Percentiles rank a stretch among this genome's conserved stretches.
Evolutionary conservation across 192 early-diverging fungal genomes (phyloP).

Genomic region (Coemansia umbellata): DNA sequence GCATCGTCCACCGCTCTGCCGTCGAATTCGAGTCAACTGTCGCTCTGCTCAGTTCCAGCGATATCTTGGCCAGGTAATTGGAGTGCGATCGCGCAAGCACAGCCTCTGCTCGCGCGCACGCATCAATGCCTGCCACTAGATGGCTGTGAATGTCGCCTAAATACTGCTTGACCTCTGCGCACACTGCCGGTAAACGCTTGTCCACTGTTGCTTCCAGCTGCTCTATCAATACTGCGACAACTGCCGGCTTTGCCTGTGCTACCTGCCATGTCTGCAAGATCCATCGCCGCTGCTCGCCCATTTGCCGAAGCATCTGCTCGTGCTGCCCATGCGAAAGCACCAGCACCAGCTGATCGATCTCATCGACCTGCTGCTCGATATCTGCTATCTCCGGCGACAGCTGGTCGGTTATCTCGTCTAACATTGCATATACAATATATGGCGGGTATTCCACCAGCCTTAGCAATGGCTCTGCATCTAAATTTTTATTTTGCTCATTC

Average conservation of each 20-base stretch:
- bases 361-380: constrained; percentile 92
- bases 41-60: constrained; percentile 60
- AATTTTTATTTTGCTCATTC: neutral
- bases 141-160: constrained; percentile 48
- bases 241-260: constrained; percentile 65
- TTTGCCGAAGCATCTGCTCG: constrained; percentile 65
- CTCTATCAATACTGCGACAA: constrained; percentile 58
- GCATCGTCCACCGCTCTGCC: constrained; percentile 50
- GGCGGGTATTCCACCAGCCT: constrained; percentile 53
- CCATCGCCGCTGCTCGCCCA: constrained; percentile 69
- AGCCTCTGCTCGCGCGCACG: constrained; percentile 55
- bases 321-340: constrained; percentile 84
- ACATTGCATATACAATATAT: constrained; percentile 90
- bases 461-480: constrained; percentile 12
- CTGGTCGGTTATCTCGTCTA: constrained; percentile 89
- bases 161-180: constrained; percentile 45
- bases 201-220: neutral
- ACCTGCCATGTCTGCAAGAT: constrained; percentile 65
- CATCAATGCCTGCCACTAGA: constrained; percentile 21
- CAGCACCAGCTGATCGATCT: constrained; percentile 91
- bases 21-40: constrained; percentile 39
- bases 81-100: constrained; percentile 66
- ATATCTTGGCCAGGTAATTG: constrained; percentile 73
- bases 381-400: constrained; percentile 77
- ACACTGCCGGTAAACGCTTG: constrained; percentile 5